phyloP scores from a whole-genome alignment of 306 rosid genomes.

The Amphicarpaea edgeworthii region DNA sequence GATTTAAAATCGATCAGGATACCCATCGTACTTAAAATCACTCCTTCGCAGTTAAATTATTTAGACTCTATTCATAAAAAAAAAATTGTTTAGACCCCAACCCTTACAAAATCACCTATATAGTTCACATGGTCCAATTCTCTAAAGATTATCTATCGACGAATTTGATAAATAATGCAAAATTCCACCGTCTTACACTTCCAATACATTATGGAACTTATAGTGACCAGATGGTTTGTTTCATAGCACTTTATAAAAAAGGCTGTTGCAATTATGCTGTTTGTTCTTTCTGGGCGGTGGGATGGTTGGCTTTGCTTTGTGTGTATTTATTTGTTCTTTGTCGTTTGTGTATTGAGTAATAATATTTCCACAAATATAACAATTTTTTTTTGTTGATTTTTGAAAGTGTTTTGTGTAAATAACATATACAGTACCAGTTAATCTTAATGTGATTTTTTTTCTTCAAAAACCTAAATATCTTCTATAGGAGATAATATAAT shows the following conservation, averaged over 20 bases:
- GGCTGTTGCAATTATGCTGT: conserved; percentile 29
- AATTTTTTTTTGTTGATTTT: background rate
- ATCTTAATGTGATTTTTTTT: no score
- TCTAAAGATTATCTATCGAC: no score
- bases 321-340: background rate
- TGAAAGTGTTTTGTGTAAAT: background rate
- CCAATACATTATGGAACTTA: background rate
- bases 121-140: no score
- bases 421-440: background rate
- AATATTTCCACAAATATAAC: background rate
- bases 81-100: no score
- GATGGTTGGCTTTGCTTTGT: conserved; percentile 4
- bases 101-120: no score
- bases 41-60: no score
- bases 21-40: no score
- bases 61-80: no score
- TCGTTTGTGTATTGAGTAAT: background rate
- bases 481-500: no score
- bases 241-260: conserved; percentile 14
- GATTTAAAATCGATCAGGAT: no score
- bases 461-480: no score
- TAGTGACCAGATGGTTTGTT: conserved; percentile 35
- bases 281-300: background rate
- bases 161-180: no score
- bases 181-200: conserved; percentile 1